Evolutionary conservation across 495 filamentous ascomycete species (phyloP), one percentile per base, ranked within the genome.

Genomic region (Xylaria sp.): DNA sequence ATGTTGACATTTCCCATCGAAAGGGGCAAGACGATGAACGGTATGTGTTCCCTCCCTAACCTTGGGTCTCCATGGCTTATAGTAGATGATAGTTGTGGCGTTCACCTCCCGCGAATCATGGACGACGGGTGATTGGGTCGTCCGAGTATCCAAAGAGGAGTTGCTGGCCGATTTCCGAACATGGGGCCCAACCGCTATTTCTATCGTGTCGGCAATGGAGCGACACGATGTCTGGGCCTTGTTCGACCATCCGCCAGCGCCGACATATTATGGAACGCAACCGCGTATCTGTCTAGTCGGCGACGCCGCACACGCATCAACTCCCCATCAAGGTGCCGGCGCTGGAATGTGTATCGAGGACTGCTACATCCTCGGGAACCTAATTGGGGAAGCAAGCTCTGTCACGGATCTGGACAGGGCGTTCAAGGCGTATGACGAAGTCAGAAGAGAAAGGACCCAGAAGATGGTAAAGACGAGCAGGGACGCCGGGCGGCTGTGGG

Each of bases 291-390:
- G 85, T 7, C 80, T 93, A 2, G 78, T 92, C 0, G 91, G 92
- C 1, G 91, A 93, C 72, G 91, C 91, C 0, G 91, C 91, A 0
- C 91, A 93, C 71, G 90, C 91, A 0, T 85, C 86, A 0, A 91
- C 90, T 3, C 91, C 91, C 0, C 90, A 92, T 73, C 90, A 92
- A 72, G 91, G 90, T 11, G 84, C 90, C 1, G 91, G 91, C 0
- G 90, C 90, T 0, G 90, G 91, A 0, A 87, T 90, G 79, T 88
- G 89, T 3, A 87, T 93, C 41, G 91, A 93, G 74, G 91, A 93
- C 78, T 86, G 89, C 7, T 85, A 85, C 59, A 82, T 92, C 15
- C 79, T 93, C 1, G 81, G 85, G 15, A 81, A 83, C n/a, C 74
- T 93, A 0, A 78, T 93, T 2, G 84, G 82, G 12, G 81, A 88